A percentile compares a stretch with the other conserved stretches of the same genome.
These are phyloP conservation scores for Ophiostoma sp. DNA, from an alignment of 2,329 filamentous ascomycete species.

Conservation along the genomic window DNA sequence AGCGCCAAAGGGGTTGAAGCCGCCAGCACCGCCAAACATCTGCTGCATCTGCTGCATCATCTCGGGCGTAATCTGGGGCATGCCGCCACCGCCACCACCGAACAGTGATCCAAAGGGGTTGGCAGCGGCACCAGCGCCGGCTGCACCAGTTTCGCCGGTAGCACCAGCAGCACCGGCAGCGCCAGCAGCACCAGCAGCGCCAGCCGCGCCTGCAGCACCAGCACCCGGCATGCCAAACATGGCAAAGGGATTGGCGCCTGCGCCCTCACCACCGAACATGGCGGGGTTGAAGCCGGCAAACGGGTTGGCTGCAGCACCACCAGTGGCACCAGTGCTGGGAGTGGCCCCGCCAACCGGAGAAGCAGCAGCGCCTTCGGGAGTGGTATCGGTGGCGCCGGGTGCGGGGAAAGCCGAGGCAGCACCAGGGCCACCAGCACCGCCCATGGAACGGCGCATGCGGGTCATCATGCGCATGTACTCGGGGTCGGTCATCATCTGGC, in stretches of 20 bases:
- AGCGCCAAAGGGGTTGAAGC: constrained; percentile 12
- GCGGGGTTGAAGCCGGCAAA: constrained; percentile 25
- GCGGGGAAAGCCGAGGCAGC: constrained; percentile 66
- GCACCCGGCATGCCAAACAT: constrained; percentile 14
- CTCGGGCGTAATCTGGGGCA: constrained; percentile 49
- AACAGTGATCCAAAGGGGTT: constrained; percentile 44
- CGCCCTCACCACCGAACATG: constrained; percentile 18
- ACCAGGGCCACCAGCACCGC: constrained; percentile 42
- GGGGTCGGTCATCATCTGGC: constrained; percentile 89
- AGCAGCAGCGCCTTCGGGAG: constrained; percentile 48
- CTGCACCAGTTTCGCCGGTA: neutral
- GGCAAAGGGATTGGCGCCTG: constrained; percentile 37
- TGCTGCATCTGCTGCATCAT: constrained; percentile 49
- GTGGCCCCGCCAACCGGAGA: constrained; percentile 29
- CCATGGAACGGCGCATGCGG: constrained; percentile 71
- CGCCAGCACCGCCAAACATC: constrained; percentile 39
- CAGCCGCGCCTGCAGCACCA: neutral
- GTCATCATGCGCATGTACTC: constrained; percentile 75
- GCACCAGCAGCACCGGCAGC: constrained; percentile 7
- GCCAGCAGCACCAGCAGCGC: neutral
- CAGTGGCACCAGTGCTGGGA: constrained; percentile 11
- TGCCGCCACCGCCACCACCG: constrained; percentile 27
- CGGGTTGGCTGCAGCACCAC: constrained; percentile 23
- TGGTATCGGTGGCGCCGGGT: constrained; percentile 85
- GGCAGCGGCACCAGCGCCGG: constrained; percentile 9